These are phyloP conservation scores for Plantago rigida DNA, from an alignment of 305 asterid species.

Conservation along the genomic window DNA sequence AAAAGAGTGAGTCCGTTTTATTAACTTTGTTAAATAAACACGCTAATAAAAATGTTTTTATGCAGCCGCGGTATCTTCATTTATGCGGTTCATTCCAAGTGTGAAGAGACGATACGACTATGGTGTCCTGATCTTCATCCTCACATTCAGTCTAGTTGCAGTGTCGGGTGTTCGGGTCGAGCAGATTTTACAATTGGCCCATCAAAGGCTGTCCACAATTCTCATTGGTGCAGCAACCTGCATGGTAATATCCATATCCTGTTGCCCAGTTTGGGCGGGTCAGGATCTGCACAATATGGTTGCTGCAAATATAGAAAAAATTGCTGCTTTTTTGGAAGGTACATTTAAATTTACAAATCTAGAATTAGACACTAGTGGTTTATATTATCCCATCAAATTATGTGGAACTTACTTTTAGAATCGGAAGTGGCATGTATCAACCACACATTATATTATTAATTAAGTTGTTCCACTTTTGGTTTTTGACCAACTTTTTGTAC, in stretches of 20 bases:
- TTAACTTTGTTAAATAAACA: too few species aligned
- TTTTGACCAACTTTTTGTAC: slow-evolving; percentile 4
- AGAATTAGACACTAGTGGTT: not conserved
- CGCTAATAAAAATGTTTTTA: not conserved
- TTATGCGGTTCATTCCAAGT: slow-evolving; percentile 48
- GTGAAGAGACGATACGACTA: slow-evolving; percentile 62
- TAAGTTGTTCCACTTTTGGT: not conserved
- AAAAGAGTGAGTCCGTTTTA: too few species aligned
- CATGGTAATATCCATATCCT: slow-evolving; percentile 43
- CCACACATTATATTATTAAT: not conserved
- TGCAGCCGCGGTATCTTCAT: slow-evolving; percentile 57
- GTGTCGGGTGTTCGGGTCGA: slow-evolving; percentile 64
- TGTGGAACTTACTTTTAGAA: not conserved
- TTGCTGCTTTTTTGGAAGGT: slow-evolving; percentile 58
- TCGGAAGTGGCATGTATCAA: not conserved
- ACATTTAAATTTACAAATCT: not conserved
- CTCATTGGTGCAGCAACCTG: slow-evolving; percentile 62
- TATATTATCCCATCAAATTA: not conserved
- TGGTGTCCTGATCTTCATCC: slow-evolving; percentile 59
- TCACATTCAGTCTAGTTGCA: slow-evolving; percentile 64
- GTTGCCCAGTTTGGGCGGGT: slow-evolving; percentile 86
- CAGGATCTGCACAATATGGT: slow-evolving; percentile 52
- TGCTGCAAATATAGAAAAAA: slow-evolving; percentile 44
- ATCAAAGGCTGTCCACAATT: slow-evolving; percentile 56
- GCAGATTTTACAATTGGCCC: slow-evolving; percentile 47